Base-by-base conservation (phyloP, 192 early-diverging fungal species). In the Entomortierella parvispora region DNA sequence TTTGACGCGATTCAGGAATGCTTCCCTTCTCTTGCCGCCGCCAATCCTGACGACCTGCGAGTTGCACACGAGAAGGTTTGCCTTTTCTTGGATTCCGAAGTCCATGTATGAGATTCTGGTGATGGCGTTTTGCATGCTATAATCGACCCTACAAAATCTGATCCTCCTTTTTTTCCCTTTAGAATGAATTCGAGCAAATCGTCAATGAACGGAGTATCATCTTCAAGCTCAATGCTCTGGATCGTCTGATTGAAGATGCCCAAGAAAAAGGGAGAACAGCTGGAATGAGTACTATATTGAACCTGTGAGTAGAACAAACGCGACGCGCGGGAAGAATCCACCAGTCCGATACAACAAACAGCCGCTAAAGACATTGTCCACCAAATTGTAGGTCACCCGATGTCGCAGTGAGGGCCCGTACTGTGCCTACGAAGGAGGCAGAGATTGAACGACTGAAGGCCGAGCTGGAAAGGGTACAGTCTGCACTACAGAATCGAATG, bases 161-260 rank as follows among this genome's bases (percentile, higher is more conserved):
- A 45, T 45, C 44, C 49, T 51, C 9, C 49, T 51, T 23, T 51
- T 3, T 51, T 51, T 17, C 2, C 3, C 18, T 23, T 40, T 40
- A 77, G 74, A 68, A 77, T 37, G 74, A 77, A 44, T 77, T 77
- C 49, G 65, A 58, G 14, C 74, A 77, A 37, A 68, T 77, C 29
- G 64, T 77, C 23, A 31, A 55, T 23, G 65, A 77, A 37, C 74
- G 74, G 22, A 77, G 68, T 55, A 53, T 77, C 40, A 58, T 68
- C 12, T 58, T 58, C 65, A 77, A 77, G 49, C 22, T 77, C 17
- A 77, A 77, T 26, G 66, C 59, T n/a, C 65, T 77, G 12, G 74
- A 77, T n/a, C 54, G 65, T 47, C 65, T 77, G 14, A 77, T 77
- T 37, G 74, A 47, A 1, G 74, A 68, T 0, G 65, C 74, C 2